A percentile compares a stretch with the other conserved stretches of the same genome.
Evolutionary conservation across 179 eudicot genomes (phyloP).

Genomic region (Heliamphora pulchella): DNA sequence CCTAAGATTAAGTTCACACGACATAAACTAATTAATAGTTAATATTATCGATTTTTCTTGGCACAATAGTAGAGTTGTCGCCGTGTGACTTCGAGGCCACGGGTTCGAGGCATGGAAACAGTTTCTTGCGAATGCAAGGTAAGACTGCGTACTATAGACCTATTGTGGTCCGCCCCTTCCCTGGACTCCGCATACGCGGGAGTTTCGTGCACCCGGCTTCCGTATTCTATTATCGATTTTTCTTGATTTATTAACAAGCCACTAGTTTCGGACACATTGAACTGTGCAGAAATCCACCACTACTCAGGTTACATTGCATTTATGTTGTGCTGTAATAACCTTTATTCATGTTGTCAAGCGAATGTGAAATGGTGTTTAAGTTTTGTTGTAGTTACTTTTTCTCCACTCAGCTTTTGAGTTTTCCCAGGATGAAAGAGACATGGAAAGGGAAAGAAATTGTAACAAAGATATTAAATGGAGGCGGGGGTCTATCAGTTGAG

Average conservation of each 20-base stretch:
- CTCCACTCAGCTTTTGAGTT: background rate
- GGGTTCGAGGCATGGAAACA: no score
- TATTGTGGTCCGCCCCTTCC: no score
- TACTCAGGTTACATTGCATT: background rate
- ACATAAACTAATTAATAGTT: no score
- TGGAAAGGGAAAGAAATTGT: conserved; percentile 30
- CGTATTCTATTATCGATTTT: no score
- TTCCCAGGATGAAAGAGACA: conserved; percentile 36
- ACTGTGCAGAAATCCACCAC: background rate
- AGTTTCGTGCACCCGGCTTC: no score
- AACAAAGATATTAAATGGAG: conserved; percentile 78
- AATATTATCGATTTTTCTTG: no score
- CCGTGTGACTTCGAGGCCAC: no score
- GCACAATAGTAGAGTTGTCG: no score
- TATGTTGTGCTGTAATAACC: background rate
- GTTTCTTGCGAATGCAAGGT: no score
- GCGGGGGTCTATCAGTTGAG: conserved; percentile 65
- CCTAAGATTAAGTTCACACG: no score
- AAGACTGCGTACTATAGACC: no score
- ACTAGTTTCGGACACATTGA: background rate
- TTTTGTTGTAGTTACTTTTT: background rate
- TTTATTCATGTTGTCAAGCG: conserved; percentile 1
- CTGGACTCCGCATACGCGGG: no score
- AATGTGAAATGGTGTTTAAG: background rate
- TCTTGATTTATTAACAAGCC: background rate